Evolutionary conservation across 1,284 basidiomycete species (phyloP), one percentile per base, ranked within the genome.

Genomic region (Fomitopsis palustris): DNA sequence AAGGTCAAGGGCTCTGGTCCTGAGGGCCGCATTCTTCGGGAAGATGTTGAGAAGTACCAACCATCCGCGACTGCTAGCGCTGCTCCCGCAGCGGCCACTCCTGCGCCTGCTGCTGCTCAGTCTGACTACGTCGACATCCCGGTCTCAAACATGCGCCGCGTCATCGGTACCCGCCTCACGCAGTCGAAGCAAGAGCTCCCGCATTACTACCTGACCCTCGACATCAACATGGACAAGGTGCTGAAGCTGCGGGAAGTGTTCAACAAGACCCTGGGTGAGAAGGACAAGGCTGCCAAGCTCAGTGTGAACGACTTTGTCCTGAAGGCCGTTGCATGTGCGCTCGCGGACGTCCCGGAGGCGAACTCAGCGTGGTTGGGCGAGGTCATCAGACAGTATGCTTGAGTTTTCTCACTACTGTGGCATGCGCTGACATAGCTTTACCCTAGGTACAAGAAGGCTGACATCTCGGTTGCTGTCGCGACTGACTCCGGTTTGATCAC

Each of bases 291-390:
- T 62, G 86, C 87, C 54, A 99, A 99, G 81, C 85, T 99, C 62
- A 96, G 93, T 64, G 94, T 99, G 60, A 98, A 98, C 74, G 97
- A 99, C 79, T 99, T 99, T 73, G 87, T 99, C 69, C 87, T 98
- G 74, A 99, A 99, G 80, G 97, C 95, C 6, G 87, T 92, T 47
- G 87, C 90, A 9, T 90, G 95, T 65, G 96, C 97, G 4, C 83
- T 98, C 58, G 82, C 84, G 57, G 96, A 99, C 72, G 96, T 99
- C 33, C 97, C 97, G 57, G 97, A 99, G 75, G 96, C 90, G 65
- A 99, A 99, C 81, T 94, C 95, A 57, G 94, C 95, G 19, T 99
- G 96, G 96, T 77, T 98, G 67, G 96, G 96, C 67, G 97, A 99
- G 69, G 85, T 88, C 58, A 97, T 99, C 74, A 82, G 96, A 75